phyloP scores from a whole-genome alignment of 2,329 filamentous ascomycete genomes.

The Zopfia rhizophila region DNA sequence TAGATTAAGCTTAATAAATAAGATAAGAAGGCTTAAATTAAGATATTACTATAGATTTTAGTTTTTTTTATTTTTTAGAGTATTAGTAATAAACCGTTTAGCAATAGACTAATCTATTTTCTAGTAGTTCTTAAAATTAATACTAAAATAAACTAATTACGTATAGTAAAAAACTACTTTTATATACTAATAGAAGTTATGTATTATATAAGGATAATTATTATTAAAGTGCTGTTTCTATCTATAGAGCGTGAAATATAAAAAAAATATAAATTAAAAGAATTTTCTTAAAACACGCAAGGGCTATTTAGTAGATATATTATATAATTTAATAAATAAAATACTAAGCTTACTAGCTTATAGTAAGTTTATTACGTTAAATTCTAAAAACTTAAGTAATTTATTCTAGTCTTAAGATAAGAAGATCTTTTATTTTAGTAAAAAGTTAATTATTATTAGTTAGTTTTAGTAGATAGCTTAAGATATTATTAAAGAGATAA shows the following conservation, averaged over 20 bases:
- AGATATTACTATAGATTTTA: slow-evolving; percentile 9
- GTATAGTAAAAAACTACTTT: slow-evolving; percentile 22
- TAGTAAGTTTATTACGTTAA: slow-evolving; percentile 26
- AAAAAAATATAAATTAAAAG: slow-evolving; percentile 21
- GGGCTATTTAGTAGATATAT: slow-evolving; percentile 29
- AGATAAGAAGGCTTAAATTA: slow-evolving; percentile 5
- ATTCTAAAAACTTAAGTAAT: slow-evolving; percentile 24
- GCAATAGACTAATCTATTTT: too few species aligned
- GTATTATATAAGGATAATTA: slow-evolving; percentile 28
- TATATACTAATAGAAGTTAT: slow-evolving; percentile 30
- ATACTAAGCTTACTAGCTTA: slow-evolving; percentile 33
- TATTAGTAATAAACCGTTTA: too few species aligned
- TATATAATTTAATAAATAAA: slow-evolving; percentile 31
- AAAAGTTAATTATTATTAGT: slow-evolving; percentile 23
- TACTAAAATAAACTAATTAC: slow-evolving; percentile 11
- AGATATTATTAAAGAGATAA: slow-evolving; percentile 19
- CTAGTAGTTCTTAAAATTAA: slow-evolving; percentile 2
- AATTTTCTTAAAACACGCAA: slow-evolving; percentile 21
- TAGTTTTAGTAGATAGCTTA: slow-evolving; percentile 28
- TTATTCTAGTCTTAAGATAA: slow-evolving; percentile 24
- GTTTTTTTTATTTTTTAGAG: slow-evolving; percentile 15
- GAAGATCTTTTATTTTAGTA: slow-evolving; percentile 23
- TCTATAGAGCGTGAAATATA: slow-evolving; percentile 17
- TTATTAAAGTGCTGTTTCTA: slow-evolving; percentile 25
- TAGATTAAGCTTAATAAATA: slow-evolving; percentile 12